Percentiles rank a stretch among this genome's conserved stretches.
phyloP scores from a whole-genome alignment of 768 basidiomycete genomes.

The Botryobasidium botryosum region DNA sequence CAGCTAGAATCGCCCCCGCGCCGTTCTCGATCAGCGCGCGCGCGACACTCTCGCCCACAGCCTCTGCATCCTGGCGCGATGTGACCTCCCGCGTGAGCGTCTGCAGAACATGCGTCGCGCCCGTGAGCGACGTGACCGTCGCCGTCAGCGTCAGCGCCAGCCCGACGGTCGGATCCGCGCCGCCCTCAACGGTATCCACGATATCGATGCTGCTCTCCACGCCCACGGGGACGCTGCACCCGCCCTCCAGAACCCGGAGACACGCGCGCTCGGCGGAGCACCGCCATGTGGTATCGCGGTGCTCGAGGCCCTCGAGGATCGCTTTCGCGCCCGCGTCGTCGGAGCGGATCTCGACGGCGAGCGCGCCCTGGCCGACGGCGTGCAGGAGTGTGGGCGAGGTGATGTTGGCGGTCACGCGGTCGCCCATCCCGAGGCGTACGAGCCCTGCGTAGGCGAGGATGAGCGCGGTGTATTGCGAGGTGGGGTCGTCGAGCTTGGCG shows the following conservation, averaged over 20 bases:
- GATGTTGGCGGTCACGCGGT: slow-evolving; percentile 63
- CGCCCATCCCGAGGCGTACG: slow-evolving; percentile 53
- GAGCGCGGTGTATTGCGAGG: slow-evolving; percentile 67
- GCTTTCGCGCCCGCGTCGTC: slow-evolving; percentile 43
- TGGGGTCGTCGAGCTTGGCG: slow-evolving; percentile 71
- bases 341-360: slow-evolving; percentile 69
- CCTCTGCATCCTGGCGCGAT: slow-evolving; percentile 43
- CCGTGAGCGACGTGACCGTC: slow-evolving; percentile 72
- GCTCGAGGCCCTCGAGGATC: slow-evolving; percentile 50
- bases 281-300: slow-evolving; percentile 59
- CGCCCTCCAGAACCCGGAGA: slow-evolving; percentile 82
- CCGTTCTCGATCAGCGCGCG: slow-evolving; percentile 45
- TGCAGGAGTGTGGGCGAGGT: slow-evolving; percentile 58
- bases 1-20: slow-evolving; percentile 63
- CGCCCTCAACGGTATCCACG: neutral
- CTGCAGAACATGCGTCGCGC: slow-evolving; percentile 51
- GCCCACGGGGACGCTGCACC: slow-evolving; percentile 94
- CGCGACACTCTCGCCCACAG: slow-evolving; percentile 51
- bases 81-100: slow-evolving; percentile 28
- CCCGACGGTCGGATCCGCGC: slow-evolving; percentile 11
- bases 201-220: slow-evolving; percentile 21
- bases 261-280: slow-evolving; percentile 78
- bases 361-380: slow-evolving; percentile 89
- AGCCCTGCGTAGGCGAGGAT: slow-evolving; percentile 91
- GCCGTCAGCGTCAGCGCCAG: slow-evolving; percentile 52